Conservation (phyloP, 306 rosid genomes). For the Cucurbita pepo region DNA sequence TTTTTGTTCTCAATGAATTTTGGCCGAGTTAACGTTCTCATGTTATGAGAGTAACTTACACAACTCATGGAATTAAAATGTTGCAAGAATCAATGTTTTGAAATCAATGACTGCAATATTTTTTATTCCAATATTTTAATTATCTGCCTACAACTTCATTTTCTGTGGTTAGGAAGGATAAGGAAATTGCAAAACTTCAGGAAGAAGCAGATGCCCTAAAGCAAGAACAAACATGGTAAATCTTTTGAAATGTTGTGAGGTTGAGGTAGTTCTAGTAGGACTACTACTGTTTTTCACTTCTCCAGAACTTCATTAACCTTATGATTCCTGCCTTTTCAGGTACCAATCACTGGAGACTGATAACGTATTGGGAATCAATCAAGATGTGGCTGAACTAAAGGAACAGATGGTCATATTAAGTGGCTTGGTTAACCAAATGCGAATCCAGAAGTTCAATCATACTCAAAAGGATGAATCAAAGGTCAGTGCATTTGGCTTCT, state of each 20-base stretch:
- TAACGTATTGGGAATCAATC: constrained; percentile 26
- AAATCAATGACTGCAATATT: not conserved
- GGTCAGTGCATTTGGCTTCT: constrained; percentile 34
- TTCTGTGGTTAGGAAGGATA: constrained; percentile 53
- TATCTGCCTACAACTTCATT: not conserved
- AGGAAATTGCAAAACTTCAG: constrained; percentile 47
- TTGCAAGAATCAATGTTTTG: not conserved
- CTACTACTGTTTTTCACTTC: not conserved
- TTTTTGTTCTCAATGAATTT: not conserved
- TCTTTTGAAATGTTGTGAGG: not conserved
- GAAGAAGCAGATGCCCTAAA: constrained; percentile 50
- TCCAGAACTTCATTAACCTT: not conserved
- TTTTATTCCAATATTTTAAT: too few relatives aligned
- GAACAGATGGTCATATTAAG: constrained; percentile 45
- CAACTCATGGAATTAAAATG: not conserved
- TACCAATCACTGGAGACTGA: constrained; percentile 31
- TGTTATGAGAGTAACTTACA: not conserved
- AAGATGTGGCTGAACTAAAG: constrained; percentile 48
- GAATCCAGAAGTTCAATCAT: constrained; percentile 33
- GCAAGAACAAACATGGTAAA: constrained; percentile 47
- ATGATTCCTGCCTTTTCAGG: constrained; percentile 29
- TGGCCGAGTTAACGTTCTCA: not conserved
- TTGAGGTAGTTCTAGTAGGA: not conserved
- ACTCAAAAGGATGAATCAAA: constrained; percentile 21
- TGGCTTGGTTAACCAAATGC: constrained; percentile 41